These are phyloP conservation scores for Globisporangium emineosum DNA, from an alignment of 352 stramenopile species.

Conservation along the genomic window DNA sequence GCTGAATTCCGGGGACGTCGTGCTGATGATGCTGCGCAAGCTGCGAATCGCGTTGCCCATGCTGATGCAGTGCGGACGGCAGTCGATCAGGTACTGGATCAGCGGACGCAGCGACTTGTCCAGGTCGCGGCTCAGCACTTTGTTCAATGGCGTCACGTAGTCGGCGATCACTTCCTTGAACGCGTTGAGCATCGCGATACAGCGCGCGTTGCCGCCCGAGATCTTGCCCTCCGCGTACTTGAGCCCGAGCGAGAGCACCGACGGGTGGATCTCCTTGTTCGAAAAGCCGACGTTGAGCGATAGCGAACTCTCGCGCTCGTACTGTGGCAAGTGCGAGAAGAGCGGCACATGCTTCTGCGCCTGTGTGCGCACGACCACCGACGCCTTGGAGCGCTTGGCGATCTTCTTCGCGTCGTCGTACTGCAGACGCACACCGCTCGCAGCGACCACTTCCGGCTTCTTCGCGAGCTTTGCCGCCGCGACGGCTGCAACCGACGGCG, in stretches of 20 bases:
- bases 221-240: conserved; percentile 91
- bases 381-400: conserved; percentile 65
- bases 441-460: conserved; percentile 28
- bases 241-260: conserved; percentile 88
- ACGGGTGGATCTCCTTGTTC: conserved; percentile 84
- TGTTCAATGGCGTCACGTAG: conserved; percentile 79
- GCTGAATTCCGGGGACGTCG: conserved; percentile 81
- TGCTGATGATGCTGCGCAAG: conserved; percentile 89
- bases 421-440: conserved; percentile 57
- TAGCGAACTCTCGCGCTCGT: conserved; percentile 75
- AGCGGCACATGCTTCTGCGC: conserved; percentile 81
- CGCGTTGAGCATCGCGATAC: conserved; percentile 92
- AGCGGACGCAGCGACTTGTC: conserved; percentile 89
- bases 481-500: conserved; percentile 1
- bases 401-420: conserved; percentile 83
- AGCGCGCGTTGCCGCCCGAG: conserved; percentile 88
- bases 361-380: conserved; percentile 65
- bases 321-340: conserved; percentile 85
- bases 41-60: conserved; percentile 95
- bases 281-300: conserved; percentile 72
- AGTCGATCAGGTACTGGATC: conserved; percentile 95
- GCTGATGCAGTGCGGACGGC: conserved; percentile 90
- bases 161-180: conserved; percentile 91
- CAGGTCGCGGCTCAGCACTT: conserved; percentile 81
- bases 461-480: conserved; percentile 30